A percentile compares a stretch with the other conserved stretches of the same genome.
Evolutionary conservation across 2,329 filamentous ascomycete species (phyloP).

Genomic region (Colletotrichum horii): DNA sequence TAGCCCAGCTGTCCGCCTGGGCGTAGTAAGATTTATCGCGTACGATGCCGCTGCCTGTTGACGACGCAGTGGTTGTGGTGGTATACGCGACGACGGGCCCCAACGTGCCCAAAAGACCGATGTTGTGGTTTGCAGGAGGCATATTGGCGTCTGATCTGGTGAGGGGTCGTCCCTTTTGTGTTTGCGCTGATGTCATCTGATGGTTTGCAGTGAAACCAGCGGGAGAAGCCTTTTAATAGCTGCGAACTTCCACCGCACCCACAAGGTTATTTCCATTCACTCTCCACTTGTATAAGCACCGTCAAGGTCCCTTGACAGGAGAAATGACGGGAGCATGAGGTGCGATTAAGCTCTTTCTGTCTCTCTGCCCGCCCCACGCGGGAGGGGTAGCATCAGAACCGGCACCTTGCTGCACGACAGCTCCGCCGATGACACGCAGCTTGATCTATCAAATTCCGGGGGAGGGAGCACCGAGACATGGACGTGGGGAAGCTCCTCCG

Average conservation of each 20-base stretch:
- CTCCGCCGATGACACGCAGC: background rate
- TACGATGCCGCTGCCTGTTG: rapidly evolving
- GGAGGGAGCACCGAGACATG: background rate
- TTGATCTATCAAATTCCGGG: background rate
- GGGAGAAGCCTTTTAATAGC: background rate
- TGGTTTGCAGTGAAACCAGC: background rate
- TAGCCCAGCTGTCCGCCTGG: background rate
- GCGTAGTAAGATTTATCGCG: background rate
- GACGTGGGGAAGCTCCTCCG: background rate
- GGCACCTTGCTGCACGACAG: background rate
- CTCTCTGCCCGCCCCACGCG: background rate
- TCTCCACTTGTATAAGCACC: rapidly evolving
- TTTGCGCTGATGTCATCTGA: background rate
- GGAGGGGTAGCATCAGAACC: background rate
- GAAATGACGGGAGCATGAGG: no score
- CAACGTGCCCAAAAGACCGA: no score
- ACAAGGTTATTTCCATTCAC: background rate
- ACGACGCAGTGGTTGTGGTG: rapidly evolving
- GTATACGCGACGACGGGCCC: no score
- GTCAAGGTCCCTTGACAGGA: background rate
- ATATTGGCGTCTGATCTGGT: background rate
- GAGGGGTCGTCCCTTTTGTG: background rate
- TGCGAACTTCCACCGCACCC: background rate
- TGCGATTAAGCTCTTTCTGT: background rate
- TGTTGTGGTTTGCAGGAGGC: background rate